Conservation (phyloP, 2,329 filamentous ascomycete species). For the Exophiala oligosperma region DNA sequence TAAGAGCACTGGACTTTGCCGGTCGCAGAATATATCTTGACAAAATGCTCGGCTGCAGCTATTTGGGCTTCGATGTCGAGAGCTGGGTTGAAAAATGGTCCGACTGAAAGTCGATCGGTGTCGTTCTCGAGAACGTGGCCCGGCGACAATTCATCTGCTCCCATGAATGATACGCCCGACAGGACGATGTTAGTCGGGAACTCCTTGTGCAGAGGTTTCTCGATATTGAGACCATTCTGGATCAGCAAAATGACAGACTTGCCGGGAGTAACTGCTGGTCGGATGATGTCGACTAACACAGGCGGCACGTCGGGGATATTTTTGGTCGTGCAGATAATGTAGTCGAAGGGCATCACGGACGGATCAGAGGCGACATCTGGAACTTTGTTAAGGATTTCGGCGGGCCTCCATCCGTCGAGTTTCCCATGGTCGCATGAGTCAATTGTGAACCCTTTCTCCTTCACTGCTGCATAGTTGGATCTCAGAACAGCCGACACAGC, state of each 20-base stretch:
- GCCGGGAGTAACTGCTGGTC: constrained; percentile 52
- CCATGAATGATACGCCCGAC: constrained; percentile 55
- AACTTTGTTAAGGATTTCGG: constrained; percentile 49
- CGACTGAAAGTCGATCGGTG: constrained; percentile 51
- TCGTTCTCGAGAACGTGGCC: constrained; percentile 57
- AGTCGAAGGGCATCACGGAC: constrained; percentile 48
- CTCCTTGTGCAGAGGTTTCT: constrained; percentile 50
- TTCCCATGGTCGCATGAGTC: constrained; percentile 53
- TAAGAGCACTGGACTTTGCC: constrained; percentile 47
- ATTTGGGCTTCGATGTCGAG: constrained; percentile 14
- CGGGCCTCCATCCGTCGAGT: constrained; percentile 53
- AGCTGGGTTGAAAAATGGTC: constrained; percentile 35
- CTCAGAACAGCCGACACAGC: constrained; percentile 57
- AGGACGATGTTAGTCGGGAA: constrained; percentile 57
- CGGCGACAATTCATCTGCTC: constrained; percentile 48
- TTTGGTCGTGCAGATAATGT: constrained; percentile 59
- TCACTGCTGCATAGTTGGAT: constrained; percentile 56
- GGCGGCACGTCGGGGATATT: constrained; percentile 58
- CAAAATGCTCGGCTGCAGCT: constrained; percentile 43
- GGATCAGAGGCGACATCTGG: constrained; percentile 41
- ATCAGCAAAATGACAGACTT: constrained; percentile 57
- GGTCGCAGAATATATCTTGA: constrained; percentile 48
- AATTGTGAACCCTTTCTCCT: constrained; percentile 54
- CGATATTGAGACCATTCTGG: constrained; percentile 66
- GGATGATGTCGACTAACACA: constrained; percentile 49